Base-by-base conservation (phyloP, 768 basidiomycete genomes). In the Kwoniella dendrophila region DNA sequence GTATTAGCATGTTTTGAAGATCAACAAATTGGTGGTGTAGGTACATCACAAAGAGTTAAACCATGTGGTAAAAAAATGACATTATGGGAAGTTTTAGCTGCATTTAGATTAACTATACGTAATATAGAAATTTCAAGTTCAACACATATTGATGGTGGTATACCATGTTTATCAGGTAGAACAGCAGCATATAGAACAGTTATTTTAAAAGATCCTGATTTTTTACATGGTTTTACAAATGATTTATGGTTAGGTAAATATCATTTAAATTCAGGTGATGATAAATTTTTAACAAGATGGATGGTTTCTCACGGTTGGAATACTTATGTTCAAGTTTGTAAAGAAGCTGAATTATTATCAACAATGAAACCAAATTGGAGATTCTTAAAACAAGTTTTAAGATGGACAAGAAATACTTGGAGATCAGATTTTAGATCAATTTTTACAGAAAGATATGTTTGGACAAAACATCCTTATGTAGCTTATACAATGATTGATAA, bases 351-450 rank as follows among this genome's bases (percentile, higher is more conserved):
- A 80, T 81, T 94, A 14, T 81, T 92, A 63, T 89, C 87, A 76
- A 94, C 92, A 53, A 97, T 94, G 92, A 95, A 95, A 80, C 91
- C 91, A 27, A 90, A 95, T 80, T 95, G 92, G 92, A 84, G 90
- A 54, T 95, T 95, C 82, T 81, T 94, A 79, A 92, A 93, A 81
- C 93, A 95, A 77, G 92, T 94, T 12, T 80, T 95, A 55, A 82
- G 92, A 65, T 94, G 92, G 92, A 95, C 92, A 16, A 81, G 92
- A 64, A 95, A 95, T 81, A 95, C 92, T 2, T 95, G 93, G 92
- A 82, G 92, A 53, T 90, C 88, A 1, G 92, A 95, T 83, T 73
- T 94, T 67, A 83, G 93, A 55, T 89, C 88, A 70, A 82, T 95
- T 58, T 95, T 94, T 78, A 93, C 85, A 82, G 92, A 95, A 74